A percentile compares a stretch with the other conserved stretches of the same genome.
phyloP scores from a whole-genome alignment of 1,284 basidiomycete genomes.

The Ustilago bromivora region DNA sequence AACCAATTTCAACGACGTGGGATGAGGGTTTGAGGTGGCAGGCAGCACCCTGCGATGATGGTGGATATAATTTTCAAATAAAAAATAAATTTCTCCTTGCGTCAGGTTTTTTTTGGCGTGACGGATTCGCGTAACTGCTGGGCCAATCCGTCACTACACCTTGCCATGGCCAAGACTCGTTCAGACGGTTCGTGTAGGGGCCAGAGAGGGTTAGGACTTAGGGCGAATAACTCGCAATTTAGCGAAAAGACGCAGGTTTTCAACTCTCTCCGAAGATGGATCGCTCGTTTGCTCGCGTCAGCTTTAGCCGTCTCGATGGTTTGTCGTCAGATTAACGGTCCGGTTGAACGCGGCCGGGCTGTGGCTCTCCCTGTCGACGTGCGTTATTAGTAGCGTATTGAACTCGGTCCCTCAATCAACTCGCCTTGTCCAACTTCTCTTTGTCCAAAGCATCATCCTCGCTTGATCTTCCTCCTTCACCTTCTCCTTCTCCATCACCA shows the following conservation, averaged over 20 bases:
- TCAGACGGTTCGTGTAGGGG: not conserved
- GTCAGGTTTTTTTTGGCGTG: not conserved
- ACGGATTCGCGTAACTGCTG: not conserved
- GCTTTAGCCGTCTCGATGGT: constrained; percentile 5
- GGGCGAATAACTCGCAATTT: not conserved
- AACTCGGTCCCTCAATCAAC: constrained; percentile 14
- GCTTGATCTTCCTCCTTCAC: constrained; percentile 16
- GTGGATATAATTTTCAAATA: not conserved
- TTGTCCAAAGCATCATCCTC: constrained; percentile 1
- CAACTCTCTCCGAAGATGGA: not conserved
- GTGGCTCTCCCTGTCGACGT: constrained; percentile 9
- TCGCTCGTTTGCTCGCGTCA: not conserved
- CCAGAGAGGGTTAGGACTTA: not conserved
- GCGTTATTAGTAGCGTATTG: constrained; percentile 30
- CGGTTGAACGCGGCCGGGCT: constrained; percentile 3
- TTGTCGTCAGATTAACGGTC: constrained; percentile 7
- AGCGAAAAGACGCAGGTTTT: too few species aligned
- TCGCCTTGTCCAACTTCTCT: constrained; percentile 25
- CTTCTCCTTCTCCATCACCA: constrained; percentile 10
- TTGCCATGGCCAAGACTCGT: constrained; percentile 17
- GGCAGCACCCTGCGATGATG: not conserved
- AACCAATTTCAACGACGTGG: constrained; percentile 9
- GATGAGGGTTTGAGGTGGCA: constrained; percentile 16
- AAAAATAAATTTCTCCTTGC: not conserved
- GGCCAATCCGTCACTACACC: not conserved